Conservation (phyloP, 345 rosid species). For the Lepidium sativum region DNA sequence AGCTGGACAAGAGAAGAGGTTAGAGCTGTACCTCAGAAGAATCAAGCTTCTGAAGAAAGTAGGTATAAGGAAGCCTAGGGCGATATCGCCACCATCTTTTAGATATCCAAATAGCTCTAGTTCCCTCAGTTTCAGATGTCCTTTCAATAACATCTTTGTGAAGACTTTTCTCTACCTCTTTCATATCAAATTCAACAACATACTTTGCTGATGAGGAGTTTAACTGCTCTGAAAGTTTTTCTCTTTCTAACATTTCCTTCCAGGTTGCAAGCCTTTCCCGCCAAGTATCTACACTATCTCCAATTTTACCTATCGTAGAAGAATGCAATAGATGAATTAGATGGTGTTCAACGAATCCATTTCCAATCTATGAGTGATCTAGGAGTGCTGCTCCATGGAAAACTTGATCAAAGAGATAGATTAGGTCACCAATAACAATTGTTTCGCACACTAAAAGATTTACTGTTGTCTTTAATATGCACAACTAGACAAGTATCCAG, state of each 20-base stretch:
- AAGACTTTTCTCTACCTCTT: slow-evolving; percentile 93
- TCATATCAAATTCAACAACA: slow-evolving; percentile 96
- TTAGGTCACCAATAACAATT: not conserved
- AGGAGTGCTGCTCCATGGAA: not conserved
- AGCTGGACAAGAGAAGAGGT: not conserved
- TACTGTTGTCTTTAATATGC: not conserved
- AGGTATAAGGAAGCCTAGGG: slow-evolving; percentile 85
- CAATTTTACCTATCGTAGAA: slow-evolving; percentile 38
- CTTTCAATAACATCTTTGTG: slow-evolving; percentile 65
- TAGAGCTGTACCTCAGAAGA: slow-evolving; percentile 57
- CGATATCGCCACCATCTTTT: slow-evolving; percentile 99
- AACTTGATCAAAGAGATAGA: not conserved
- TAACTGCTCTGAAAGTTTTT: slow-evolving; percentile 56
- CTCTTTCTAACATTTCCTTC: slow-evolving; percentile 65
- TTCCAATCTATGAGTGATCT: not conserved
- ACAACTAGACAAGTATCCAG: not conserved
- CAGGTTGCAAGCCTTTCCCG: slow-evolving; percentile 63
- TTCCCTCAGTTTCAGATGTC: slow-evolving; percentile 51
- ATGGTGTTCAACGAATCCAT: not conserved
- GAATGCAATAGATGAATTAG: slow-evolving; percentile 6
- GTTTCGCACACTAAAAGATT: not conserved
- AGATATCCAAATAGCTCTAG: slow-evolving; percentile 86
- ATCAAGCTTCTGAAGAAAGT: slow-evolving; percentile 90
- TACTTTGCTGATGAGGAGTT: slow-evolving; percentile 55
- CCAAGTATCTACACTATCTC: slow-evolving; percentile 49